phyloP scores from a whole-genome alignment of 129 eudicot species.

The Tanacetum coccineum region DNA sequence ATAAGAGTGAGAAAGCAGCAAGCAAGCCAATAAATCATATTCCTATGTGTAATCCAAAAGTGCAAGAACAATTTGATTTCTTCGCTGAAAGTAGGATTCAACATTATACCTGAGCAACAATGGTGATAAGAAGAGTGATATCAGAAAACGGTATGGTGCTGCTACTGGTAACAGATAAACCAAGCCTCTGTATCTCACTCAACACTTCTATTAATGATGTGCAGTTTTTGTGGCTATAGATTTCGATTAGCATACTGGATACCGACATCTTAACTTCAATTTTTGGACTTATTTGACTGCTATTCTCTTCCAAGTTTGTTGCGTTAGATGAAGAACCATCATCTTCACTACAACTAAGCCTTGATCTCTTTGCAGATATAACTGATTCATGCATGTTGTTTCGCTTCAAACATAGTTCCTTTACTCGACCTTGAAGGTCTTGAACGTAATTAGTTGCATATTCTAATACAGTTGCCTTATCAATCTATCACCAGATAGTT shows the following conservation, averaged over 20 bases:
- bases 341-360: no score
- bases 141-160: slow-evolving; percentile 46
- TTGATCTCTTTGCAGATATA: slow-evolving; percentile 21
- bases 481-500: slow-evolving; percentile 30
- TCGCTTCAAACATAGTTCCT: slow-evolving; percentile 21
- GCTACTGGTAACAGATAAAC: slow-evolving; percentile 35
- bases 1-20: no score
- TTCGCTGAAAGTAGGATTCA: no score
- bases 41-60: no score
- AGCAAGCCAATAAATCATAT: no score
- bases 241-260: slow-evolving; percentile 32
- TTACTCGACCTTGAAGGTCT: slow-evolving; percentile 27
- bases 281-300: slow-evolving; percentile 17
- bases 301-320: no score
- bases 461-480: slow-evolving; percentile 50
- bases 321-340: no score
- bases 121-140: slow-evolving; percentile 33
- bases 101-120: slow-evolving; percentile 40
- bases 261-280: slow-evolving; percentile 36
- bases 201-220: slow-evolving; percentile 26
- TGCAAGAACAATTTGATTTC: no score
- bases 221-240: slow-evolving; percentile 28
- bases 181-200: slow-evolving; percentile 42
- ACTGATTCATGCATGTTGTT: slow-evolving; percentile 17
- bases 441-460: slow-evolving; percentile 39